Conservation (phyloP, 2,329 filamentous ascomycete genomes). For the Kalaharituber pfeilii region DNA sequence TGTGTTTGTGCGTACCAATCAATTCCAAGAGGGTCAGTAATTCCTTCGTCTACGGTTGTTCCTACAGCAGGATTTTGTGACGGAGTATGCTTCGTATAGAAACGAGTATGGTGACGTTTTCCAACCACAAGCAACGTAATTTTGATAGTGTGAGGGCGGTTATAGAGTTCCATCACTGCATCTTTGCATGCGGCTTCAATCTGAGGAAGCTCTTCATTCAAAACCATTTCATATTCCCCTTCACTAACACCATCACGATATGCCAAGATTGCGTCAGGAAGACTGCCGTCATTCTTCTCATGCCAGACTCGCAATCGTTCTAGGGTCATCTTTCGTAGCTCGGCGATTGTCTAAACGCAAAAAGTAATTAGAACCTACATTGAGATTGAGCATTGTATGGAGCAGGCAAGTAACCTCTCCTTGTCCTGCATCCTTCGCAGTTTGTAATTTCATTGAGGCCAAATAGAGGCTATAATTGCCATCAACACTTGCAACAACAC, state of each 20-base stretch:
- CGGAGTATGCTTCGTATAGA: conserved; percentile 48
- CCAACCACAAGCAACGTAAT: conserved; percentile 65
- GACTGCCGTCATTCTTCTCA: conserved; percentile 35
- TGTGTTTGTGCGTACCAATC: conserved; percentile 81
- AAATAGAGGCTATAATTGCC: conserved; percentile 58
- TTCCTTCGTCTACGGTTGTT: conserved; percentile 69
- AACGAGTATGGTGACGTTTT: conserved; percentile 78
- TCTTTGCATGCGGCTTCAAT: conserved; percentile 45
- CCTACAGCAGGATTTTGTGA: conserved; percentile 51
- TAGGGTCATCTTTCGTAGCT: conserved; percentile 34
- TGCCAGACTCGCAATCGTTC: conserved; percentile 50
- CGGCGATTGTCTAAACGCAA: conserved; percentile 44
- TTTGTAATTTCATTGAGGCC: conserved; percentile 52
- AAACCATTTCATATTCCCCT: conserved; percentile 35
- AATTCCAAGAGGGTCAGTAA: conserved; percentile 59
- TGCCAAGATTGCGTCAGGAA: conserved; percentile 61
- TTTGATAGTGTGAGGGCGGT: conserved; percentile 37
- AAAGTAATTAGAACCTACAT: too few species aligned
- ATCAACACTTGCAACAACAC: conserved; percentile 62
- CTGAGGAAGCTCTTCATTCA: conserved; percentile 48
- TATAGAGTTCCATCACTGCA: conserved; percentile 22
- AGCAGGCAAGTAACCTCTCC: too few species aligned
- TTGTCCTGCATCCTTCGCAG: conserved; percentile 28
- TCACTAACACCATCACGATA: conserved; percentile 86
- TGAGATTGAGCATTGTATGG: too few species aligned